Evolutionary conservation across 2,329 filamentous ascomycete species (phyloP), one percentile per base, ranked within the genome.

Genomic region (Hirsutella minnesotensis): DNA sequence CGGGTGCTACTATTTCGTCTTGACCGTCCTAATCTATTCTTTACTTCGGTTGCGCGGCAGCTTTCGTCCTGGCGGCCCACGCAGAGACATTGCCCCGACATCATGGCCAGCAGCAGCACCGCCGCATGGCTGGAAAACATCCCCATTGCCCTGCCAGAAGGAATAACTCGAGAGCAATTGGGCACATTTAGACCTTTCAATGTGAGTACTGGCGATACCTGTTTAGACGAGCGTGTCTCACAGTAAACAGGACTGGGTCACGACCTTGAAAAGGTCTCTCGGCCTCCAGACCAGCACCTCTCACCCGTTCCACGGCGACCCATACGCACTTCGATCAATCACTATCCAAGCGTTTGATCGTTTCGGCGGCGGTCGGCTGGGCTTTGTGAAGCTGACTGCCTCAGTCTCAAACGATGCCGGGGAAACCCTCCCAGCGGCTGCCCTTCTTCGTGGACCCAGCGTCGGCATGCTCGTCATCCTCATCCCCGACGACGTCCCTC

Each of bases 401-500:
- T 50, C 58, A 2, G 62, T 80, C 1, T 57, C 60, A 45, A 79
- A 76, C 50, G 44, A 48, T 1, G 59, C 60, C 0, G 68, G 67
- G 43, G 70, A 76, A 48, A 56, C 51, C 1, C 64, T 81, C 0
- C 74, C 77, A 0, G 75, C 72, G 4, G 62, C 63, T 2, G 64
- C 76, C 0, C 73, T 81, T 46, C 64, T 81, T 2, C 69, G 77
- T 31, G 77, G 77, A 0, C 69, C 74, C n/a, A 73, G 69, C 52
- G 76, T 81, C 36, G 76, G 68, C 20, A 75, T 81, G 69, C 66
- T 81, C 9, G 66, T 77, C 22, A 66, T 76, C 52, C 64, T 77
- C 8, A 50, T 73, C 8, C 75, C 75, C 0, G 69, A 76, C 39
- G 73, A 78, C 51, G 58, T 51, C 2, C 40, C 54, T 5, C 43